Base-by-base conservation (phyloP, 2,329 filamentous ascomycete genomes). In the Pezicula rhizophila region DNA sequence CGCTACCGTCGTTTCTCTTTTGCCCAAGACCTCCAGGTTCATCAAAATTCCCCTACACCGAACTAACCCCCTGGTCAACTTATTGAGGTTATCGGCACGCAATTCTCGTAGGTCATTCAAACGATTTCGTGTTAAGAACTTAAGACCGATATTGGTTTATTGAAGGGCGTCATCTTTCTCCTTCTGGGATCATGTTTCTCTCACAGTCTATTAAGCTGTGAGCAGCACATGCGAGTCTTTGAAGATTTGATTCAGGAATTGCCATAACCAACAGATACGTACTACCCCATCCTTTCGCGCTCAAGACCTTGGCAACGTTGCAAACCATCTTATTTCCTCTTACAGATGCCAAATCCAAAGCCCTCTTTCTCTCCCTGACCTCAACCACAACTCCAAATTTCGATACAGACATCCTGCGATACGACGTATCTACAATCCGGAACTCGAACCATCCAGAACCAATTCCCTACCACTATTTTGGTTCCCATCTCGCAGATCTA, bases 281-380 rank as follows among this genome's bases (percentile, higher is more conserved):
- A 10, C 20, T 55, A 3, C 57, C 57, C n/a, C 57, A 62, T 4
- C 51, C 57, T 40, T 52, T 64, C 6, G 51, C 48, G 6, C 50
- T 64, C 23, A 62, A 65, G 48, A 51, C 48, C n/a, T 48, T 65
- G 5, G 57, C 60, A 18, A 59, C 58, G 1, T 47, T 59, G 3
- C 57, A 60, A 25, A 51, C 50, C 28, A 53, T 63, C 8, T 47
- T 61, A 11, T 62, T 62, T 42, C 59, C 57, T 4, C 49, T 59
- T 10, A 26, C 42, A 12, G 53, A 60, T 35, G 38, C 46, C 12
- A 52, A 57, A 14, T 61, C 56, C 2, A 45, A 51, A 18, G 26
- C 41, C n/a, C 34, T 57, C 20, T 53, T 60, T 12, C 45, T 41
- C 31, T 51, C 51, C 15, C 49, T 58, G 15, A 50, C 53, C 14